These are phyloP conservation scores for Blastocystis hominis DNA, from an alignment of 352 stramenopile genomes.

Conservation along the genomic window DNA sequence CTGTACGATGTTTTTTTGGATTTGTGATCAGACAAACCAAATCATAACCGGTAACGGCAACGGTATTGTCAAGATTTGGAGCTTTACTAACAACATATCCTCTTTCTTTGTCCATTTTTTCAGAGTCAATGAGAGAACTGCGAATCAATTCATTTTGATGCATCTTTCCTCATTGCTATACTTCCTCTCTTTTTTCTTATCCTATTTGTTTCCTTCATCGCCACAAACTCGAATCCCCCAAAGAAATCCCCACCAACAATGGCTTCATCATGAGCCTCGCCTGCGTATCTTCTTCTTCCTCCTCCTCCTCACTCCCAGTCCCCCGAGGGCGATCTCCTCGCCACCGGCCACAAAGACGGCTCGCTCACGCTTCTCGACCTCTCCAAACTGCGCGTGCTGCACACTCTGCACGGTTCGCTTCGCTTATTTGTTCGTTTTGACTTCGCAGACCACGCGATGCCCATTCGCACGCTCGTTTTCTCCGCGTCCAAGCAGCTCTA, in stretches of 20 bases:
- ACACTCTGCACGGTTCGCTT: background rate
- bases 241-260: background rate
- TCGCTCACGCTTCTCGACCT: background rate
- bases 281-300: background rate
- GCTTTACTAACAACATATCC: conserved; percentile 18
- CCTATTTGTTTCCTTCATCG: background rate
- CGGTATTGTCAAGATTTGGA: conserved; percentile 28
- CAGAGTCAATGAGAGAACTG: too few relatives aligned
- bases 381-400: background rate
- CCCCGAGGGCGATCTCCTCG: background rate
- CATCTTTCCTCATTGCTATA: too few relatives aligned
- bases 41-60: conserved; percentile 18
- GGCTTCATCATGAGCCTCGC: conserved; percentile 43
- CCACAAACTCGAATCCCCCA: background rate
- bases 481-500: background rate
- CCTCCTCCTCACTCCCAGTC: background rate
- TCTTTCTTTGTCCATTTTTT: background rate
- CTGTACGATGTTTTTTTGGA: background rate
- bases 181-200: too few relatives aligned
- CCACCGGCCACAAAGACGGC: conserved; percentile 44
- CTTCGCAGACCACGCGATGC: conserved; percentile 13
- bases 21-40: background rate
- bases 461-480: background rate
- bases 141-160: too few relatives aligned
- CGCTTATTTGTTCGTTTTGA: background rate